Evolutionary conservation across 306 rosid species (phyloP), one percentile per base, ranked within the genome.

Genomic region (Comarum palustre): DNA sequence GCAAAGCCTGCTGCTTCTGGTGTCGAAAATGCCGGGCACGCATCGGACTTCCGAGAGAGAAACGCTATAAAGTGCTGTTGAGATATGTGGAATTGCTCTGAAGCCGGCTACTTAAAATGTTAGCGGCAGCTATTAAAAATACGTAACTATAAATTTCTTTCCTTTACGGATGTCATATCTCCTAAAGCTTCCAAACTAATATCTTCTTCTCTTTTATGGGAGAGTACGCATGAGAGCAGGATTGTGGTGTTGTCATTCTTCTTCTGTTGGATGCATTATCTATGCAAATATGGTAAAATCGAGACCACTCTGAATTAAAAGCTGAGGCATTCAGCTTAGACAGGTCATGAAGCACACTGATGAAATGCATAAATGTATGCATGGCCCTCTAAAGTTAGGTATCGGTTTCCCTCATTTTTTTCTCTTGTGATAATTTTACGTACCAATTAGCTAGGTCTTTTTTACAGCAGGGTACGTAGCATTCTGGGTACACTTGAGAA

Each of bases 11-110:
- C 34, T 0, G 58, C 7, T 36, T 19, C 4, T 22, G 60, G 48
- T 75, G 39, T 36, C 39, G 4, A 4, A 36, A 4, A 36, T 32
- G 34, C 0, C n/a, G 4, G 55, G 50, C 73, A 76, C 38, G n/a
- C n/a, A n/a, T n/a, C n/a, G n/a, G n/a, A n/a, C n/a, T n/a, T n/a
- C n/a, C n/a, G n/a, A n/a, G n/a, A n/a, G n/a, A 55, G 55, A 25
- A 75, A 61, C 72, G 72, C 50, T 50, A 34, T 69, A 70, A 69
- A 54, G 16, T 46, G 24, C 20, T 32, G 34, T 32, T 32, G 34
- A 32, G 34, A 32, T 4, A 0, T 32, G 34, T 32, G 0, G 34
- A 32, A 32, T 32, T n/a, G n/a, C n/a, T n/a, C n/a, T n/a, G n/a
- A n/a, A n/a, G n/a, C n/a, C n/a, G n/a, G n/a, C n/a, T n/a, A n/a